Base-by-base conservation (phyloP, 2,329 filamentous ascomycete species). In the Curvularia eragrostidis region DNA sequence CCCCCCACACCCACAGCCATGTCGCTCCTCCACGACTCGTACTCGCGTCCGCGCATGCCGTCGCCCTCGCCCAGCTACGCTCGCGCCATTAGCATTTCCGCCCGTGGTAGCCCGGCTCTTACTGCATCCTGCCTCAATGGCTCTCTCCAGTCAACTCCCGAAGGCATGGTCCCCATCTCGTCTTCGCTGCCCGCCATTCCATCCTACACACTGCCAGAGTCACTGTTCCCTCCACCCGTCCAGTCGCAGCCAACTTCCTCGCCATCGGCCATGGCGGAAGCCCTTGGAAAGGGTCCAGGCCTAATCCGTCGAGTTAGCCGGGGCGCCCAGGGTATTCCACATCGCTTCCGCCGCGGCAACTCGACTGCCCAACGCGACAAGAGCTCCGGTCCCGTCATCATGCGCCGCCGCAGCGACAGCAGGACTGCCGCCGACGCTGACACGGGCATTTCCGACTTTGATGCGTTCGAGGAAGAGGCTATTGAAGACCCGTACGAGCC, bases 341-440 rank as follows among this genome's bases (percentile, higher is more conserved):
- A 73, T 38, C 84, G 89, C 59, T 87, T 93, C 62, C 85, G 93
- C 60, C 89, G 90, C 61, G 96, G 91, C 15, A 93, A 91, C 2
- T 89, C 89, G 1, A 87, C 88, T 59, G 74, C 78, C 5, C 91
- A 89, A 73, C 88, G 93, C 41, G 93, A 97, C 72, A 89, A 91
- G 61, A 97, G 93, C 73, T 89, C 93, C 24, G 95, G 95, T 0
- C 95, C 95, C 1, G 90, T 93, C 54, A 90, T 97, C 51, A 87
- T 96, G 77, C 88, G 94, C 61, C 85, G 92, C 56, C 88, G 93
- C 64, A 97, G 93, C 76, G 93, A 96, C 76, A 97, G 93, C 80
- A 95, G 91, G 76, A 91, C 87, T 64, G 89, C 89, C 41, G 80
- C 78, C 52, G 80, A 81, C 34, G 76, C 63, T 38, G 73, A 77